A percentile compares a stretch with the other conserved stretches of the same genome.
phyloP scores from a whole-genome alignment of 2,329 filamentous ascomycete species.

The Westerdykella aurantiaca region DNA sequence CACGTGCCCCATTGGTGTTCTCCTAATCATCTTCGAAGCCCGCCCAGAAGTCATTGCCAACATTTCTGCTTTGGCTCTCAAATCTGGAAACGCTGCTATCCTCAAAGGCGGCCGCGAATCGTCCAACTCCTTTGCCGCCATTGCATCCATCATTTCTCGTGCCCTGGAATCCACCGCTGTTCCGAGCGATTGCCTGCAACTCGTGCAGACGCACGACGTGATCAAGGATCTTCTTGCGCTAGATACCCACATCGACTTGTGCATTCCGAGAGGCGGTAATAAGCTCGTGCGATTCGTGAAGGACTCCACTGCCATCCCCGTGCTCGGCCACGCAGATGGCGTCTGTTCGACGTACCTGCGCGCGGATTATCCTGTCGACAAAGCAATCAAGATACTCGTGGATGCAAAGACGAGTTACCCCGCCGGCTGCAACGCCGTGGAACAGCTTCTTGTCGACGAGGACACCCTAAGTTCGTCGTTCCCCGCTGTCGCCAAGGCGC shows the following conservation, averaged over 20 bases:
- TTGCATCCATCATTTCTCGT: slow-evolving; percentile 74
- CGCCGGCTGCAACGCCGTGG: slow-evolving; percentile 90
- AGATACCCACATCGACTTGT: slow-evolving; percentile 85
- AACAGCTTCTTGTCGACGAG: slow-evolving; percentile 82
- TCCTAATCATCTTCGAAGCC: slow-evolving; percentile 97
- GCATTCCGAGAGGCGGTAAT: slow-evolving; percentile 87
- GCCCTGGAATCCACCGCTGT: slow-evolving; percentile 69
- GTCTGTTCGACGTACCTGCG: slow-evolving; percentile 85
- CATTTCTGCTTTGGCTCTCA: slow-evolving; percentile 90
- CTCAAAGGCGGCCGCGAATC: slow-evolving; percentile 97
- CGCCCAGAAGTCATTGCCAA: slow-evolving; percentile 97
- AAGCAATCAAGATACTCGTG: slow-evolving; percentile 70
- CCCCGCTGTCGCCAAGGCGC: slow-evolving; percentile 64
- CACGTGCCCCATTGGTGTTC: slow-evolving; percentile 91
- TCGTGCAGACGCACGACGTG: slow-evolving; percentile 87
- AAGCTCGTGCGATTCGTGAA: slow-evolving; percentile 89
- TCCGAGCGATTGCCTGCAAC: slow-evolving; percentile 81
- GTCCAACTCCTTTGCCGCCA: slow-evolving; percentile 87
- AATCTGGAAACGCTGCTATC: slow-evolving; percentile 95
- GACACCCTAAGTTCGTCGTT: slow-evolving; percentile 61
- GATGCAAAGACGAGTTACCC: slow-evolving; percentile 95
- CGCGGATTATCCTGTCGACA: slow-evolving; percentile 63
- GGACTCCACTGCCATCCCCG: slow-evolving; percentile 83
- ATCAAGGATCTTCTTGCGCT: slow-evolving; percentile 82
- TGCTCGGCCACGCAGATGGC: slow-evolving; percentile 92